Percentiles rank a stretch among this genome's conserved stretches.
Conservation (phyloP, 2,329 filamentous ascomycete genomes). For the Ascomycota sp. region DNA sequence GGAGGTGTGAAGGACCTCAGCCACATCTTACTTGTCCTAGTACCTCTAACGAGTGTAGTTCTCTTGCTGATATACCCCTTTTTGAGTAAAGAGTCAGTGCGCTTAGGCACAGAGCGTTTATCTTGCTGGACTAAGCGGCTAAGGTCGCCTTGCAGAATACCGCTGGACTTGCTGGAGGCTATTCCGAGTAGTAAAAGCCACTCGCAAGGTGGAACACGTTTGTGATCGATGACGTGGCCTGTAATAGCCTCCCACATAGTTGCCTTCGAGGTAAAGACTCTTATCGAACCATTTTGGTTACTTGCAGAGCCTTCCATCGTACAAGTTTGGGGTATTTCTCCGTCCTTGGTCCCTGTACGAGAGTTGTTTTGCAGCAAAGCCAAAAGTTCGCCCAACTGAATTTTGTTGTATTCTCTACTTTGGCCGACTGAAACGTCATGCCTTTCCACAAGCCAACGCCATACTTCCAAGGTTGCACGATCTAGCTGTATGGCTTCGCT, state of each 20-base stretch:
- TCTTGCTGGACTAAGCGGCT: slow-evolving; percentile 37
- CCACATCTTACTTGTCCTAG: slow-evolving; percentile 43
- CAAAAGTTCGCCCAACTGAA: slow-evolving; percentile 18
- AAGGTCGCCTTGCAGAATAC: slow-evolving; percentile 40
- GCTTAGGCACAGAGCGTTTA: slow-evolving; percentile 40
- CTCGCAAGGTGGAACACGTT: slow-evolving; percentile 35
- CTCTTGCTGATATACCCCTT: slow-evolving; percentile 44
- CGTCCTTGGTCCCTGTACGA: not conserved
- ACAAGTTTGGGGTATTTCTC: not conserved
- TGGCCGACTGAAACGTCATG: slow-evolving; percentile 16
- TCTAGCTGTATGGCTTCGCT: slow-evolving; percentile 5
- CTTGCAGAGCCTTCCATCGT: not conserved
- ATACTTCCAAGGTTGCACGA: slow-evolving; percentile 12
- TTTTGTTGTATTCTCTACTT: slow-evolving; percentile 11
- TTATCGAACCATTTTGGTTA: not conserved
- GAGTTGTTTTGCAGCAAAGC: slow-evolving; percentile 4
- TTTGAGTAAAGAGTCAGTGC: slow-evolving; percentile 35
- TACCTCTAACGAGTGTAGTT: slow-evolving; percentile 34
- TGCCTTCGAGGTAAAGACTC: slow-evolving; percentile 30
- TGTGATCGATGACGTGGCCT: slow-evolving; percentile 37
- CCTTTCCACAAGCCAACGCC: slow-evolving; percentile 15
- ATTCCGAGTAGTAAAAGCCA: slow-evolving; percentile 39
- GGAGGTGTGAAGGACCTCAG: slow-evolving; percentile 32
- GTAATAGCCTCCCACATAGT: slow-evolving; percentile 39
- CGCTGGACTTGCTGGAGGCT: slow-evolving; percentile 29